Evolutionary conservation across 371 early-diverging fungal genomes (phyloP).

Genomic region (Mucor ambiguus): DNA sequence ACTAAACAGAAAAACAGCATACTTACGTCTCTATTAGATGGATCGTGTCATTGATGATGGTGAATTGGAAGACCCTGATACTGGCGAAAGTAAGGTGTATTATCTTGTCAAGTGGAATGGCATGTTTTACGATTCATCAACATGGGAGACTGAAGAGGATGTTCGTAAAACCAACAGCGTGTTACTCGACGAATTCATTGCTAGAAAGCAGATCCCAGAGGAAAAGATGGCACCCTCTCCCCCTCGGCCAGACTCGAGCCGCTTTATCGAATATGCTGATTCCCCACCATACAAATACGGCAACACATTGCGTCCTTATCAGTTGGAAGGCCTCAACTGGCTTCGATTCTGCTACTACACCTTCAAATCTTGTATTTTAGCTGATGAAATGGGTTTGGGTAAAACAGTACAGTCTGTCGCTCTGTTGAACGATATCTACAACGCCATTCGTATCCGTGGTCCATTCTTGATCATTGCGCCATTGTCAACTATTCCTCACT

Average conservation of each 20-base stretch:
- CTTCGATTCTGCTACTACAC: slow-evolving; percentile 72
- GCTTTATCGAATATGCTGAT: slow-evolving; percentile 65
- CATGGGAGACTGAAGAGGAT: slow-evolving; percentile 85
- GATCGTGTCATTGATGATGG: slow-evolving; percentile 90
- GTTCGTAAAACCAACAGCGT: slow-evolving; percentile 62
- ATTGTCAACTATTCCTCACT: slow-evolving; percentile 75
- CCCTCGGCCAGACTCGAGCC: slow-evolving; percentile 54
- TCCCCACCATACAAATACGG: slow-evolving; percentile 64
- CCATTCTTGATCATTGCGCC: slow-evolving; percentile 84
- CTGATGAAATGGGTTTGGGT: slow-evolving; percentile 89
- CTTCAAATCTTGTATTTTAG: slow-evolving; percentile 74
- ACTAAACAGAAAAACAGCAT: not conserved
- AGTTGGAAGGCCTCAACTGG: slow-evolving; percentile 79
- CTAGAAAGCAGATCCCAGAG: slow-evolving; percentile 50
- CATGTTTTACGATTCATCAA: slow-evolving; percentile 84
- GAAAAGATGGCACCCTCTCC: slow-evolving; percentile 47
- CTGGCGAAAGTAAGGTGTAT: slow-evolving; percentile 61
- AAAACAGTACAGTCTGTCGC: slow-evolving; percentile 86
- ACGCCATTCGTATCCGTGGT: slow-evolving; percentile 60
- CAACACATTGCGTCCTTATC: slow-evolving; percentile 72
- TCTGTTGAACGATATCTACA: slow-evolving; percentile 69
- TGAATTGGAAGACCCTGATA: slow-evolving; percentile 59
- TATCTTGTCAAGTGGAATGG: slow-evolving; percentile 93
- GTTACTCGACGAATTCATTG: slow-evolving; percentile 61
- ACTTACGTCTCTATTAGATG: slow-evolving; percentile 37